Conservation (phyloP, 768 basidiomycete genomes). For the Chlorophyllum brunneum region DNA sequence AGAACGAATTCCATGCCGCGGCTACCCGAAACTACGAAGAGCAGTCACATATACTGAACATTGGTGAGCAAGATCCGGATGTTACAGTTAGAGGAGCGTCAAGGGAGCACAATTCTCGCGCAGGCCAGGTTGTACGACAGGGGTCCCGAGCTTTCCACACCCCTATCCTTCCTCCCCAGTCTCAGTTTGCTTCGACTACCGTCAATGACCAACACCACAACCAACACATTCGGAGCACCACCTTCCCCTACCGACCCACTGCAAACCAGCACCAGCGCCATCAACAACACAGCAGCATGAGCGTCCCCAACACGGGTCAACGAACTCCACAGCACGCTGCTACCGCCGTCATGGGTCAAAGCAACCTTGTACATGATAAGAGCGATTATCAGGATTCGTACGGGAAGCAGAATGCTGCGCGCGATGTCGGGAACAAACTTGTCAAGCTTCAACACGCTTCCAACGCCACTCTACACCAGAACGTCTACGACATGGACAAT, state of each 20-base stretch:
- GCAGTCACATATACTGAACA: slow-evolving; percentile 2
- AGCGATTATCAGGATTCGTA: slow-evolving; percentile 18
- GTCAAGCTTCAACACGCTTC: slow-evolving; percentile 6
- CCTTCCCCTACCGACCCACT: slow-evolving; percentile 39
- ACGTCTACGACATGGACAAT: slow-evolving; percentile 11
- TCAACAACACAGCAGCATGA: slow-evolving; percentile 47
- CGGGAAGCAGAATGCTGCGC: slow-evolving; percentile 19
- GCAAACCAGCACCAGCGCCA: slow-evolving; percentile 28
- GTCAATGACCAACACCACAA: slow-evolving; percentile 24
- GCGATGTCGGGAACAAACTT: slow-evolving; percentile 21
- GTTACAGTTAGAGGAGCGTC: slow-evolving; percentile 12
- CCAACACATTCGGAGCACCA: slow-evolving; percentile 41
- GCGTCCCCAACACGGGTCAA: slow-evolving; percentile 31
- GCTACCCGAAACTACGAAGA: slow-evolving; percentile 15
- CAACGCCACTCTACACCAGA: slow-evolving; percentile 3
- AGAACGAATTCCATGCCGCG: slow-evolving; percentile 35
- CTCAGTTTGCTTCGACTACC: slow-evolving; percentile 15
- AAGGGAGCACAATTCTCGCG: slow-evolving; percentile 9
- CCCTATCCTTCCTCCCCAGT: slow-evolving; percentile 14
- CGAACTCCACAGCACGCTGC: slow-evolving; percentile 31
- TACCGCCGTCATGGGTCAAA: slow-evolving; percentile 21
- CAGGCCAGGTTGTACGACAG: slow-evolving; percentile 6
- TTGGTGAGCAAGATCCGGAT: slow-evolving; percentile 8
- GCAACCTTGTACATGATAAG: slow-evolving; percentile 18
- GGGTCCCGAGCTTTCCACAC: slow-evolving; percentile 14